Evolutionary conservation across 495 filamentous ascomycete genomes (phyloP).

Genomic region (Amorphotheca resinae): DNA sequence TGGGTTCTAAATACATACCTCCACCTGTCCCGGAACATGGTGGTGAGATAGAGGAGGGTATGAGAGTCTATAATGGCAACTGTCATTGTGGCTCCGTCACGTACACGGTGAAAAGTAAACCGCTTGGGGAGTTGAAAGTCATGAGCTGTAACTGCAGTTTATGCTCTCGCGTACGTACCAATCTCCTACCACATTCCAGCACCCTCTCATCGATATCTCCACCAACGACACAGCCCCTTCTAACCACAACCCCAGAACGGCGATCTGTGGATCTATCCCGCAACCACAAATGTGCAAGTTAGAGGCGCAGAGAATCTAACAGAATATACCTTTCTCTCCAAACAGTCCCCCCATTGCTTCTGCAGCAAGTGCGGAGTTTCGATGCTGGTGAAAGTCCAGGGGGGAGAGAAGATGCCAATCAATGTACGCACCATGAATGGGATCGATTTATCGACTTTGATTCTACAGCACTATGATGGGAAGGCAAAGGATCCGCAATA

Average conservation of each 20-base stretch:
- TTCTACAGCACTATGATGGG: conserved; percentile 7
- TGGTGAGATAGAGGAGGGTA: background rate
- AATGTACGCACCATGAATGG: conserved; percentile 13
- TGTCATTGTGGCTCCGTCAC: conserved; percentile 15
- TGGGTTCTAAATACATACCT: background rate
- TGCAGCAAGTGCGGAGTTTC: conserved; percentile 12
- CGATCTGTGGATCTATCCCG: conserved; percentile 15
- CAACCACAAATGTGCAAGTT: background rate
- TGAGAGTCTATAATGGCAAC: conserved; percentile 7
- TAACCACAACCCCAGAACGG: conserved; percentile 7
- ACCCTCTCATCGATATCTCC: background rate
- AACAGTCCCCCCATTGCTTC: conserved; percentile 10
- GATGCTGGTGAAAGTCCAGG: conserved; percentile 7
- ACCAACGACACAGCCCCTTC: background rate
- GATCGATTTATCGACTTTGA: conserved; percentile 3
- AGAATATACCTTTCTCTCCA: conserved; percentile 7
- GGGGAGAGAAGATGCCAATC: conserved; percentile 3
- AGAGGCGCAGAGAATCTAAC: conserved; percentile 4
- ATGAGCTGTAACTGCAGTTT: conserved; percentile 15
- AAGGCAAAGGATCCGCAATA: conserved; percentile 7
- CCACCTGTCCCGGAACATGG: background rate
- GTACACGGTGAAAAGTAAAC: conserved; percentile 5
- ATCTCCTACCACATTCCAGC: background rate
- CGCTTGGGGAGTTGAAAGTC: conserved; percentile 8
- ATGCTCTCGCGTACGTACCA: conserved; percentile 12